Evolutionary conservation across 202 grass and related monocot species (phyloP).

Genomic region (Schoenoplectus tabernaemontani): DNA sequence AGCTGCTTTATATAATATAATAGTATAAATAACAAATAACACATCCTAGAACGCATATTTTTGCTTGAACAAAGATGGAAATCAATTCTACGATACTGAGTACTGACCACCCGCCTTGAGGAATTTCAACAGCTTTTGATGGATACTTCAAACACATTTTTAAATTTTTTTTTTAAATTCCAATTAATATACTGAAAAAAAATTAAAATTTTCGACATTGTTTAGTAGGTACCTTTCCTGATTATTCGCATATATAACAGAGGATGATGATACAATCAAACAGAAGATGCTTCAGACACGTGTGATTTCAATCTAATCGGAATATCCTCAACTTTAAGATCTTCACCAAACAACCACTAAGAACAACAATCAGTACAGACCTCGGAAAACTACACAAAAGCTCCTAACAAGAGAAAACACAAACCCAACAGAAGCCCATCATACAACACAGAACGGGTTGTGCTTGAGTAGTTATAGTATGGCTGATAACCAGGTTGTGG

Average conservation of each 20-base stretch:
- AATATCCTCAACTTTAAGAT: too few relatives aligned
- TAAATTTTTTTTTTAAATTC: neutral
- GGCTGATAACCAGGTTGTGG: slow-evolving; percentile 3
- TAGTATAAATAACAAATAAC: too few relatives aligned
- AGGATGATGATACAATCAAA: neutral
- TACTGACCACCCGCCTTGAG: too few relatives aligned
- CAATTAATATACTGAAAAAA: neutral
- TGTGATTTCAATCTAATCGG: too few relatives aligned
- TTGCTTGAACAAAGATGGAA: too few relatives aligned
- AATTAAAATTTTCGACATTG: neutral
- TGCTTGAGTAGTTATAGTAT: neutral
- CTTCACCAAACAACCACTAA: too few relatives aligned
- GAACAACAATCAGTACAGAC: too few relatives aligned
- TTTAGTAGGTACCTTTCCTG: neutral
- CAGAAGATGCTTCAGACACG: neutral
- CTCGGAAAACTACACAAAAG: neutral
- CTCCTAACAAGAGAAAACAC: neutral
- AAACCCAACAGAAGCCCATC: neutral
- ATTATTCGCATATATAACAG: neutral
- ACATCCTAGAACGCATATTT: too few relatives aligned
- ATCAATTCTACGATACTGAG: too few relatives aligned
- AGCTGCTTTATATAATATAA: too few relatives aligned
- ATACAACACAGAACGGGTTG: neutral
- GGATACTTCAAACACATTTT: neutral
- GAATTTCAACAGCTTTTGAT: too few relatives aligned